Conservation (phyloP, 768 basidiomycete species). For the Thelephora aurantiotincta region DNA sequence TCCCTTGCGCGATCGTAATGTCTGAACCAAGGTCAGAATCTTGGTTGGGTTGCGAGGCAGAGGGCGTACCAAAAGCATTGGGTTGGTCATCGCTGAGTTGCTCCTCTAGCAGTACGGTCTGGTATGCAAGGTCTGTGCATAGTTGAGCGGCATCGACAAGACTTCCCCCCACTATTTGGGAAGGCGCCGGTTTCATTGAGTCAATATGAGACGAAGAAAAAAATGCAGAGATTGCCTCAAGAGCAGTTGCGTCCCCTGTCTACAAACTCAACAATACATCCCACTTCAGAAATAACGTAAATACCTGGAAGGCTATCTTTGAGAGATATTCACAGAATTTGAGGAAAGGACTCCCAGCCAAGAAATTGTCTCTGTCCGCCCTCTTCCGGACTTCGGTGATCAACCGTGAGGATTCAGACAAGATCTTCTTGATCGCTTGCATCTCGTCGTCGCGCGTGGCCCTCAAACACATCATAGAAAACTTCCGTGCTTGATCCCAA, state of each 20-base stretch:
- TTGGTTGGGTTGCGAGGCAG: background rate
- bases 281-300: too few relatives aligned
- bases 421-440: constrained; percentile 23
- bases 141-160: background rate
- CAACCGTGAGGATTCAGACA: constrained; percentile 29
- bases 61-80: background rate
- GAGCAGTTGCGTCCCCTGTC: background rate
- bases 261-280: too few relatives aligned
- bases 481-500: constrained; percentile 57
- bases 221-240: constrained; percentile 3
- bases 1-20: background rate
- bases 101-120: too few relatives aligned
- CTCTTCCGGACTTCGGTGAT: constrained; percentile 25
- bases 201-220: background rate
- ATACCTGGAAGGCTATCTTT: too few relatives aligned
- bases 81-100: background rate
- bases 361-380: constrained; percentile 23
- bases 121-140: background rate
- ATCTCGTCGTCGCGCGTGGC: constrained; percentile 12
- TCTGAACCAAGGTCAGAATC: background rate
- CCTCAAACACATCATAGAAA: constrained; percentile 25
- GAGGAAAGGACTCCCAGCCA: constrained; percentile 38
- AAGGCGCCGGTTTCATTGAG: background rate
- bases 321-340: constrained; percentile 50
- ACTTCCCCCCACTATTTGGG: background rate